Base-by-base conservation (phyloP, 2,329 filamentous ascomycete genomes). In the Pseudogymnoascus sp. region DNA sequence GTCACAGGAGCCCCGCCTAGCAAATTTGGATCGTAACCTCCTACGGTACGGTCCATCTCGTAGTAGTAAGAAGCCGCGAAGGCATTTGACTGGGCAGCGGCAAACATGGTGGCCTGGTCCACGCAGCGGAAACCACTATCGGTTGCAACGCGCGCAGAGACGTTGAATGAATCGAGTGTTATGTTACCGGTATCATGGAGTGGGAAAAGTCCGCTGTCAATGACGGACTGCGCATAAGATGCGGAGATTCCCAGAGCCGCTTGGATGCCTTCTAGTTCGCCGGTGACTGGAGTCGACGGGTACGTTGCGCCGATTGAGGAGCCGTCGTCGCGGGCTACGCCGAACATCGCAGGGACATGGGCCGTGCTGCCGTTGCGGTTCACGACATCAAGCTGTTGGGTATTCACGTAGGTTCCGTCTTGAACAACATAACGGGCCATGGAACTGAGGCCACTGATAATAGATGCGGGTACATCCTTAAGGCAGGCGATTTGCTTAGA, bases 111-210 rank as follows among this genome's bases (percentile, higher is more conserved):
- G 0, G 82, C 81, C 71, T 84, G 78, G 65, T 84, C 81, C 59
- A 83, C 75, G 66, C 82, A 85, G 62, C 80, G 79, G 74, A 84
- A 84, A 4, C 78, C 78, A 50, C 77, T 78, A 67, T 84, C 82
- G 2, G 81, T 83, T 2, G 80, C 77, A 28, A 84, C 75, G 10
- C 81, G 78, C 35, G 79, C 75, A 4, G 79, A 79, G 2, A 83
- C 78, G 64, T 84, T 84, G 75, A 83, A 84, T 2, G 79, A 75
- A 66, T 84, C 79, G 2, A 84, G 75, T 0, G 81, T 83, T 6
- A 80, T 64, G 59, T 84, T 83, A 2, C 79, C 78, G 0, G 79
- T 79, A 50, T 75, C 70, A 61, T 78, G 77, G 35, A 76, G 73
- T 0, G 82, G 81, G 65, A 83, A 82, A 7, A 84, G 75, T 0